Conservation (phyloP, 495 filamentous ascomycete genomes). For the Viridothelium virens region DNA sequence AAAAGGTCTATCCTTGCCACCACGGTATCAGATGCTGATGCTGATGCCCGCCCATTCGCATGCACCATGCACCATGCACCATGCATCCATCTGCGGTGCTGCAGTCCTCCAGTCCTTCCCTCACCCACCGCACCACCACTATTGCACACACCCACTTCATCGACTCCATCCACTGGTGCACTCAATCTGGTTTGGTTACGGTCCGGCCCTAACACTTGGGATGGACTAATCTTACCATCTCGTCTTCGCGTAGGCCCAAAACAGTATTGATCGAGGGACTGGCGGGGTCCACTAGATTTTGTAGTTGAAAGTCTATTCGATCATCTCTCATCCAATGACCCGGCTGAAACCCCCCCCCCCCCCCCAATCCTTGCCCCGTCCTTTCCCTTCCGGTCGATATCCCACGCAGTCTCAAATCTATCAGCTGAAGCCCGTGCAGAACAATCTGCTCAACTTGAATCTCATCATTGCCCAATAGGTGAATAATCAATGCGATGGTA, state of each 20-base stretch:
- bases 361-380: background rate
- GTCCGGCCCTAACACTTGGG: background rate
- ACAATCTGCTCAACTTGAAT: background rate
- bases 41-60: background rate
- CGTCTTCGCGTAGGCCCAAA: background rate
- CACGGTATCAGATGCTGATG: constrained; percentile 9
- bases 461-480: too few relatives aligned
- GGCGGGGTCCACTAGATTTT: background rate
- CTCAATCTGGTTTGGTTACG: background rate
- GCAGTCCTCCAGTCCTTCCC: background rate
- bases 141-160: background rate
- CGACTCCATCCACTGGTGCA: background rate
- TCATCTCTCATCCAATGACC: constrained; percentile 1
- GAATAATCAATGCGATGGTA: too few relatives aligned
- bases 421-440: too few relatives aligned
- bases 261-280: background rate
- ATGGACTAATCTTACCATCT: background rate
- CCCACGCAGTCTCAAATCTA: too few relatives aligned
- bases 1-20: constrained; percentile 3
- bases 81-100: background rate
- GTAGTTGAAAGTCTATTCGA: constrained; percentile 1
- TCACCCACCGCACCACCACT: background rate
- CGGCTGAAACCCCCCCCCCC: background rate
- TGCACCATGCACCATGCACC: too few relatives aligned
- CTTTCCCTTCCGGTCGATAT: too few relatives aligned